Base-by-base conservation (phyloP, 768 basidiomycete species). In the Suillus weaverae region DNA sequence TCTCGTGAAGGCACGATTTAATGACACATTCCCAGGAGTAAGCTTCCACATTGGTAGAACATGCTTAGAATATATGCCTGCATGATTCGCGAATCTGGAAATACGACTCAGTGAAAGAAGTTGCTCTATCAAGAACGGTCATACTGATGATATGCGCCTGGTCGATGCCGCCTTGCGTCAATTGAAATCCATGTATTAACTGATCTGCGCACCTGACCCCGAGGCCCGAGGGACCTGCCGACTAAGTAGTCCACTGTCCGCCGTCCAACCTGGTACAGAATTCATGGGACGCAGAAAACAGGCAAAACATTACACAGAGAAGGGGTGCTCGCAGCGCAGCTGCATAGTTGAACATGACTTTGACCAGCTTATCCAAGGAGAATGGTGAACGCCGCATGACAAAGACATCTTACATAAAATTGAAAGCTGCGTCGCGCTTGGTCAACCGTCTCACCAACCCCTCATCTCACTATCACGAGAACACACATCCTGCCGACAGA, bases 371-470 rank as follows among this genome's bases (percentile, higher is more conserved):
- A 59, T 59, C 26, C 57, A 59, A 59, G 38, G 26, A 59, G 26
- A 41, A 59, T 26, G 39, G 39, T 39, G 38, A 57, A 39, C 57
- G 18, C 53, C 57, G 18, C 53, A 59, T 59, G 57, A 59, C 57
- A 59, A 59, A 59, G 57, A 59, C 57, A 39, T 26, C 57, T 59
- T 59, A 59, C 57, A 59, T 59, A 59, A 59, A 59, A 41, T 20
- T 30, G 30, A 41, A 30, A 54, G 53, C 16, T 18, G 50, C 26
- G 33, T 41, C 36, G 22, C 14, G 11, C 55, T 39, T 57, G 36
- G 38, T 30, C 38, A 59, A 59, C 57, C 57, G 26, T 57, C 36
- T 59, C 38, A 20, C 39, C 10, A 20, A 59, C 18, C 26, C 56
- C 26, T 59, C 57, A 59, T 26, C 57, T 41, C 39, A 41, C 20